Evolutionary conservation across 1,139 yeast genomes (phyloP), one percentile per base, ranked within the genome.

Genomic region (Yamadazyma buinensis): DNA sequence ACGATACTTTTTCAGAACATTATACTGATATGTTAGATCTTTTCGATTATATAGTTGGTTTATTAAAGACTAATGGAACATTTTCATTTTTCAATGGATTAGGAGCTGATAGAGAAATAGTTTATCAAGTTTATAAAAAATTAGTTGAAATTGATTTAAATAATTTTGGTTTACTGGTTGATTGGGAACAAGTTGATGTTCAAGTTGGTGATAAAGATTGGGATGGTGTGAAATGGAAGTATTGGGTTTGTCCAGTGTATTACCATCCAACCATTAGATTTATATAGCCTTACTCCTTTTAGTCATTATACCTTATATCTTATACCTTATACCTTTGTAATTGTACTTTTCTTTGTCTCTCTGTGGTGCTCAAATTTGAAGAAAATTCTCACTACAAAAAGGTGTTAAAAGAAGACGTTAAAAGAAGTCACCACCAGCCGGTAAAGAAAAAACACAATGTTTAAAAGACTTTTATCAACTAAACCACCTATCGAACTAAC

Each of bases 81-180:
- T 88, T 90, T 45, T 86, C 95, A 2, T 90, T 87, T 55, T 90
- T 90, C 67, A 90, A 90, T 51, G 97, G 97, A 0, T 69, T 90
- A 25, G 97, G 97, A n/a, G 97, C 97, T 6, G 97, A 90, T 51
- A 72, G 97, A 51, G 79, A 84, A 53, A 75, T 88, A 9, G 77
- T 90, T 40, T 90, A 90, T 57, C 96, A 90, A 50, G 97, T 90
- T 11, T 90, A 90, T 64, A 80, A 77, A 53, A 75, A 78, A 48
- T 80, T 90, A 41, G 95, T 86, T 6, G 86, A 81, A 46, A 61
- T 87, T 38, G 97, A 90, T 54, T 67, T 90, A 47, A 67, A 67
- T 33, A 85, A 84, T 48, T 88, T 84, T 52, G 97, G 97, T 3
- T 63, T 90, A 49, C 50, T 64, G 26, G 78, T 85, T 39, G 55